phyloP scores from a whole-genome alignment of 2,329 filamentous ascomycete species.

The Botrytis byssoidea region DNA sequence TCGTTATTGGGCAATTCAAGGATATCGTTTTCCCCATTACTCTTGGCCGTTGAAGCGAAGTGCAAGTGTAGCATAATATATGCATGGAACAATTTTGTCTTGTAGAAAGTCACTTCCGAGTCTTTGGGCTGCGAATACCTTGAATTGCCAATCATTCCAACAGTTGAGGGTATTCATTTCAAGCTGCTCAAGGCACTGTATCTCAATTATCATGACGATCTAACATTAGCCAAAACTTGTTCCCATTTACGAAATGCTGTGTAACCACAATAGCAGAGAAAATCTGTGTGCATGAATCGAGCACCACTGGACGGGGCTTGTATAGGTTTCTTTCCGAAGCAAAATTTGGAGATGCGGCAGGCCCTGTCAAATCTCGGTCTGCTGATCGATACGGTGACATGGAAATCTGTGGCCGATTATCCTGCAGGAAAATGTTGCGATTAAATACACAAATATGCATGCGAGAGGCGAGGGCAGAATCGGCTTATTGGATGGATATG shows the following conservation, averaged over 20 bases:
- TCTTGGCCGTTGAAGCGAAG: background rate
- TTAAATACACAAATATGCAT: background rate
- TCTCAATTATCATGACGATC: background rate
- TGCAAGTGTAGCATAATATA: constrained; percentile 10
- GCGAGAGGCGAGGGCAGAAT: background rate
- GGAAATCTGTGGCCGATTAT: background rate
- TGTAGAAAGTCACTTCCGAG: background rate
- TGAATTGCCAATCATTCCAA: background rate
- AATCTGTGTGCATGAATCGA: background rate
- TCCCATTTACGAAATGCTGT: background rate
- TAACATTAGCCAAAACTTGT: background rate
- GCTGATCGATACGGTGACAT: constrained; percentile 4
- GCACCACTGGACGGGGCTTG: background rate
- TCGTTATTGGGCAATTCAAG: background rate
- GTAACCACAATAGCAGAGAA: background rate
- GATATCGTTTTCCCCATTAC: background rate
- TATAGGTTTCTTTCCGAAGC: constrained; percentile 1
- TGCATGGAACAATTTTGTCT: background rate
- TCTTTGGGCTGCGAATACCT: background rate
- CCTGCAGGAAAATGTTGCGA: background rate
- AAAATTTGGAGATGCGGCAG: background rate
- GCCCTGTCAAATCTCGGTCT: constrained; percentile 1
- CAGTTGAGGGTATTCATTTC: background rate
- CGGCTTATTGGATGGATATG: constrained; percentile 1
- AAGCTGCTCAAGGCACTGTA: background rate